Conservation (phyloP, 2,329 filamentous ascomycete species). For the Chrysosporium keratinophilum region DNA sequence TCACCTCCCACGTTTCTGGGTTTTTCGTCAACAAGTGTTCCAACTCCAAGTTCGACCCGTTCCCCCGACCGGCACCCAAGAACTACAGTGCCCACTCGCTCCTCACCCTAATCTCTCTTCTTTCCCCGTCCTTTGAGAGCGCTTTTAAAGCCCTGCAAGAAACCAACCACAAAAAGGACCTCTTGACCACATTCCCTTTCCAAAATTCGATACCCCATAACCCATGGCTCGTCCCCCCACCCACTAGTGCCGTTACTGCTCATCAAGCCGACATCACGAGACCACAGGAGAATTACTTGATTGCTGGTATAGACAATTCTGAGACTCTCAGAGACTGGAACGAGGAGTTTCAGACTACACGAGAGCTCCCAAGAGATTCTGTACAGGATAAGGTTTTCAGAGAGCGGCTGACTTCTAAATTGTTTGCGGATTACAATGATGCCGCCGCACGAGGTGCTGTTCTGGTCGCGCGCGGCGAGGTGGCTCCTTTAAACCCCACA, state of each 20-base stretch:
- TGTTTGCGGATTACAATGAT: conserved; percentile 96
- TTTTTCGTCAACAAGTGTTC: conserved; percentile 97
- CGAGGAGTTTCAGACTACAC: conserved; percentile 94
- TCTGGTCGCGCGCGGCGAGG: conserved; percentile 82
- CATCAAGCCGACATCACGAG: conserved; percentile 79
- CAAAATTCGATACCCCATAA: conserved; percentile 87
- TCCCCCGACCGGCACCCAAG: conserved; percentile 68
- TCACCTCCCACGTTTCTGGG: conserved; percentile 85
- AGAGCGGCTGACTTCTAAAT: conserved; percentile 84
- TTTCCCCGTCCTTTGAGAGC: conserved; percentile 73
- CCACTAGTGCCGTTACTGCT: conserved; percentile 49
- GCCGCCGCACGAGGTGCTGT: conserved; percentile 86
- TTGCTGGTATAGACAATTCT: conserved; percentile 82
- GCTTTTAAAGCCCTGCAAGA: conserved; percentile 72
- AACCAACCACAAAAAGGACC: conserved; percentile 73
- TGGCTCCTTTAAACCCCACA: conserved; percentile 87
- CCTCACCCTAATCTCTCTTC: conserved; percentile 61
- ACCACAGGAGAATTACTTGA: conserved; percentile 83
- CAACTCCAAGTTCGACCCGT: conserved; percentile 89
- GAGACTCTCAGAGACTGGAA: conserved; percentile 98
- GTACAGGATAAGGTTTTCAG: conserved; percentile 95
- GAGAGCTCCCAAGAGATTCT: conserved; percentile 83
- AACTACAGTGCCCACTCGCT: conserved; percentile 73
- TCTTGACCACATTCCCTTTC: conserved; percentile 86
- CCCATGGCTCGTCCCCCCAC: conserved; percentile 76